Evolutionary conservation across 2,329 filamentous ascomycete genomes (phyloP).

Genomic region (Zymoseptoria pseudotritici): DNA sequence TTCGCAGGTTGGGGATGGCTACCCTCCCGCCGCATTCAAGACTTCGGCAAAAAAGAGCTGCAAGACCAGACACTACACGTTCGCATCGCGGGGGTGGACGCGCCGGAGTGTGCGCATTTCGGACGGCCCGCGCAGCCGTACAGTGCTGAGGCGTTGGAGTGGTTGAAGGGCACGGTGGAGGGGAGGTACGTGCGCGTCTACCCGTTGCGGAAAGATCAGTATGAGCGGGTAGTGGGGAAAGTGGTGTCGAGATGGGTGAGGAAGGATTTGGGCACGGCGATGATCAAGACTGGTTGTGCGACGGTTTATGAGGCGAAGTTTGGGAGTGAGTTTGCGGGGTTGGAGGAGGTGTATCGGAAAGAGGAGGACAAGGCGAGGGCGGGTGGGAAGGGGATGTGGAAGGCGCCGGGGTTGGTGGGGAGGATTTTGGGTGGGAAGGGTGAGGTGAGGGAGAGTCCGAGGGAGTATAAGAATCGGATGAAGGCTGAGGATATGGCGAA

Average conservation of each 20-base stretch:
- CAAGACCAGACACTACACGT: conserved; percentile 62
- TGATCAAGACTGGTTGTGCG: conserved; percentile 77
- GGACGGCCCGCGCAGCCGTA: conserved; percentile 81
- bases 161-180: conserved; percentile 67
- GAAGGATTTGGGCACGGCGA: conserved; percentile 78
- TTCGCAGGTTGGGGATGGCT: conserved; percentile 72
- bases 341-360: conserved; percentile 54
- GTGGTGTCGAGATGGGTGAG: conserved; percentile 54
- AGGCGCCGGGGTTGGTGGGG: conserved; percentile 32
- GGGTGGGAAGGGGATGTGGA: conserved; percentile 57
- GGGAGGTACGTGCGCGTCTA: conserved; percentile 71
- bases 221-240: conserved; percentile 81
- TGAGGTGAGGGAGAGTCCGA: conserved; percentile 63
- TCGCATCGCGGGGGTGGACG: conserved; percentile 85
- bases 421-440: conserved; percentile 43
- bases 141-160: conserved; percentile 70
- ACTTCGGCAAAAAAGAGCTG: conserved; percentile 13
- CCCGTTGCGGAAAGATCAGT: conserved; percentile 81
- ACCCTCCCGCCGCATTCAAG: conserved; percentile 12
- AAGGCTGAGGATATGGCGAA: conserved; percentile 35
- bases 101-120: conserved; percentile 88
- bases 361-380: conserved; percentile 47
- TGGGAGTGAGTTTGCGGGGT: conserved; percentile 77
- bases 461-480: conserved; percentile 71
- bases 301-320: conserved; percentile 91